These are phyloP conservation scores for Sanghuangporus sanghuang DNA, from an alignment of 1,284 basidiomycete species.

Conservation along the genomic window DNA sequence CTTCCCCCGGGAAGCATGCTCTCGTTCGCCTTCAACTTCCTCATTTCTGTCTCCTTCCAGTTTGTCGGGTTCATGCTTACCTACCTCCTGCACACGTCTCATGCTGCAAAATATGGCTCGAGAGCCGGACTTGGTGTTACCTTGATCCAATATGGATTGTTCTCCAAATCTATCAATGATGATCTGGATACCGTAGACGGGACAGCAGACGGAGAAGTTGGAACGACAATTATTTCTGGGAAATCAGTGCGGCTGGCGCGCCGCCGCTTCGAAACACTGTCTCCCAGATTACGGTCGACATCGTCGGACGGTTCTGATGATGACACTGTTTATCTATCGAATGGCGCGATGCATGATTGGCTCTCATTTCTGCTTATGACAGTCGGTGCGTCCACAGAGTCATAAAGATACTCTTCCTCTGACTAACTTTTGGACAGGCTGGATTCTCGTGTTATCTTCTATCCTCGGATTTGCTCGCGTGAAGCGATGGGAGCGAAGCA, in stretches of 20 bases:
- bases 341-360: constrained; percentile 61
- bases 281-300: constrained; percentile 2
- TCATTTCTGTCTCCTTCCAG: constrained; percentile 95
- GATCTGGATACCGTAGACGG: constrained; percentile 7
- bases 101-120: constrained; percentile 92
- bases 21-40: constrained; percentile 72
- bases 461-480: constrained; percentile 80
- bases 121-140: constrained; percentile 94
- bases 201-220: constrained; percentile 12
- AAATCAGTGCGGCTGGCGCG: constrained; percentile 11
- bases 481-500: constrained; percentile 71
- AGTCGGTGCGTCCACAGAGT: constrained; percentile 45
- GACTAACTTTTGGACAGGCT: constrained; percentile 44
- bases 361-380: constrained; percentile 89
- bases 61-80: constrained; percentile 95
- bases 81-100: constrained; percentile 89
- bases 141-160: constrained; percentile 84
- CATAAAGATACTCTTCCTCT: constrained; percentile 9
- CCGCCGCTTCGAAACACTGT: neutral
- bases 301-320: neutral
- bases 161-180: constrained; percentile 34
- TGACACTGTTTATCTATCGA: constrained; percentile 12
- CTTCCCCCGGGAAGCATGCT: constrained; percentile 66
- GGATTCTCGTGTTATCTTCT: constrained; percentile 83
- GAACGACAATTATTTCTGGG: neutral